Percentiles rank a stretch among this genome's conserved stretches.
phyloP scores from a whole-genome alignment of 83 land plant genomes.

The Larix sibirica region DNA sequence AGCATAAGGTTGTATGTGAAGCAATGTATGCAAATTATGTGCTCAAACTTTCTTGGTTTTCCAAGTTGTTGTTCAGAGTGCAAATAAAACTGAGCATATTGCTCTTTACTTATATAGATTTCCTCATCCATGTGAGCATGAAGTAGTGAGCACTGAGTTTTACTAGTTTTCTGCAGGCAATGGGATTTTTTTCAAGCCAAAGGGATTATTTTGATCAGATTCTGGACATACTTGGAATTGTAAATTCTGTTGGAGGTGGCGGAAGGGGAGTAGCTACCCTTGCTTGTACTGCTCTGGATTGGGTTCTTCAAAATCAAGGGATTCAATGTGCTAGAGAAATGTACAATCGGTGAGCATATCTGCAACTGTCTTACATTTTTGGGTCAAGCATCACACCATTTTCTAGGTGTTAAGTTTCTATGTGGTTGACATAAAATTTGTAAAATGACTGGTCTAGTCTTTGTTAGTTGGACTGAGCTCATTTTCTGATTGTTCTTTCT shows the following conservation, averaged over 20 bases:
- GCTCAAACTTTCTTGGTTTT: not conserved
- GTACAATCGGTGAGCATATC: slow-evolving; percentile 50
- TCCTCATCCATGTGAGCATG: not conserved
- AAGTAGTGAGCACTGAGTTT: not conserved
- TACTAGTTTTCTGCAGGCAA: slow-evolving; percentile 41
- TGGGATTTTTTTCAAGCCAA: slow-evolving; percentile 44
- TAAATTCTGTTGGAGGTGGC: slow-evolving; percentile 42
- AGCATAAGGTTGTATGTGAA: not conserved
- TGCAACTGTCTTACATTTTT: not conserved
- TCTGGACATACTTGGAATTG: slow-evolving; percentile 23
- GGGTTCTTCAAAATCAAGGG: slow-evolving; percentile 50
- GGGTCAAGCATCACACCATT: not conserved
- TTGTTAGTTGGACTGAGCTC: no score
- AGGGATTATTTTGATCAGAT: not conserved
- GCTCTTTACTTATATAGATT: not conserved
- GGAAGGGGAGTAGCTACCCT: slow-evolving; percentile 37
- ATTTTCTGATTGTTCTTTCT: no score
- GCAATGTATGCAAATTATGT: not conserved
- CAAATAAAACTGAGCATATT: not conserved
- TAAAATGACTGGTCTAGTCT: no score
- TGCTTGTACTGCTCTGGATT: slow-evolving; percentile 45
- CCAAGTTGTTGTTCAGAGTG: not conserved
- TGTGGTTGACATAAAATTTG: not conserved
- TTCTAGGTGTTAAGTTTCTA: not conserved
- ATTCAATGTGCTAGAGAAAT: slow-evolving; percentile 45